Base-by-base conservation (phyloP, 2,329 filamentous ascomycete species). In the Aspergillus sp. region DNA sequence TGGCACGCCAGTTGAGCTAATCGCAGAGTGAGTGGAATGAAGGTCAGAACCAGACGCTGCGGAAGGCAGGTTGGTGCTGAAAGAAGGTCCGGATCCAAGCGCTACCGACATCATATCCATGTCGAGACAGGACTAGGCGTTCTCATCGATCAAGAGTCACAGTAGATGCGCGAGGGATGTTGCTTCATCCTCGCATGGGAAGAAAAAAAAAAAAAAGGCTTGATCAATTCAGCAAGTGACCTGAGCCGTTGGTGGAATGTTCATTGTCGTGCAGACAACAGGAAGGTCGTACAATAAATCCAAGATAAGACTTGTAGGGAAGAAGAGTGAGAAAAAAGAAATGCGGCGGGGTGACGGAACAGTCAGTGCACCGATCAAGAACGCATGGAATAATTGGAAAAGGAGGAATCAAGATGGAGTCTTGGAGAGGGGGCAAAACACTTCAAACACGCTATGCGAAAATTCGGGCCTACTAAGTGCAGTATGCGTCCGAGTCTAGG, bases 1-100 rank as follows among this genome's bases (percentile, higher is more conserved):
- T 44, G 61, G 59, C 23, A 55, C 62, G 45, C 62, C 63, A 48
- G 68, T 67, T 49, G 73, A 73, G 59, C 70, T 68, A 55, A 70
- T 60, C 48, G 66, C 70, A 49, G 71, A 73, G 61, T 72, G 69
- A 45, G 66, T 70, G 50, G 71, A 73, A 62, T 73, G 69, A 27
- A 70, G 54, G 58, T 73, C 71, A 56, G 70, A 71, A 51, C 68
- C 70, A 44, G 71, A 71, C 52, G 68, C 62, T 51, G 66, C 60
- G 56, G 66, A 64, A 41, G 59, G 60, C 41, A 53, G 3, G 40
- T 40, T 37, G 43, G 53, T n/a, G 25, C 58, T 54, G 48, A 72
- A 70, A 15, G 68, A 70, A 15, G 68, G 63, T 31, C 63, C 61
- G 17, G 63, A 62, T n/a, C 67, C 66, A 31, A 54, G 52, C 27